Base-by-base conservation (phyloP, 768 basidiomycete species). In the Boletus rex-veris region DNA sequence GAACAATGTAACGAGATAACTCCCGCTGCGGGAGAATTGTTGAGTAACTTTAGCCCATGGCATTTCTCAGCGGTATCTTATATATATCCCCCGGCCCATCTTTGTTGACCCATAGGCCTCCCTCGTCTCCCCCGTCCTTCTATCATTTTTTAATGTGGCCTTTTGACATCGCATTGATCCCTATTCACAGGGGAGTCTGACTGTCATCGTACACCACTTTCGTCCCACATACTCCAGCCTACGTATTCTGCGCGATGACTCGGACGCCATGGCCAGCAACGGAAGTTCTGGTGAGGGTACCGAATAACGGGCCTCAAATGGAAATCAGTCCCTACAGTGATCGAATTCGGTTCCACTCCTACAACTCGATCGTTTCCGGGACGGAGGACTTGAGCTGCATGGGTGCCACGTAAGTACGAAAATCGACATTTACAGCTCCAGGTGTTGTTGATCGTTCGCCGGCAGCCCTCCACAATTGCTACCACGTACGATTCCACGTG, bases 1-100 rank as follows among this genome's bases (percentile, higher is more conserved):
- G 58, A 53, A 46, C 45, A 44, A 54, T 49, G 50, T 46, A 40
- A 53, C 39, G 40, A 51, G 51, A 59, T 58, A 55, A 59, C 36
- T 42, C 39, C 55, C 33, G 7, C 45, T 43, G 48, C 56, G 52
- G 43, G 39, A 43, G 26, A 55, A 45, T 35, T 48, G 50, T 54
- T 50, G 48, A 48, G 45, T 57, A 53, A 57, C 41, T 44, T 53
- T 56, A 53, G 39, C 51, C 43, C 46, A 42, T 45, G 33, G 14
- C 39, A 37, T 58, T 54, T 58, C 50, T 54, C 56, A 50, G 35
- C 46, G 47, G 46, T 48, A 18, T 65, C 38, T 55, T 64, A 59
- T 59, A 62, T 62, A 60, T 53, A 59, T 48, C 40, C 54, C 26
- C 26, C 26, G 26, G 44, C 28, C 7, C 21, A 42, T 46, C 62